These are phyloP conservation scores for Verbascum thapsus DNA, from an alignment of 257 asterid species.

Conservation along the genomic window DNA sequence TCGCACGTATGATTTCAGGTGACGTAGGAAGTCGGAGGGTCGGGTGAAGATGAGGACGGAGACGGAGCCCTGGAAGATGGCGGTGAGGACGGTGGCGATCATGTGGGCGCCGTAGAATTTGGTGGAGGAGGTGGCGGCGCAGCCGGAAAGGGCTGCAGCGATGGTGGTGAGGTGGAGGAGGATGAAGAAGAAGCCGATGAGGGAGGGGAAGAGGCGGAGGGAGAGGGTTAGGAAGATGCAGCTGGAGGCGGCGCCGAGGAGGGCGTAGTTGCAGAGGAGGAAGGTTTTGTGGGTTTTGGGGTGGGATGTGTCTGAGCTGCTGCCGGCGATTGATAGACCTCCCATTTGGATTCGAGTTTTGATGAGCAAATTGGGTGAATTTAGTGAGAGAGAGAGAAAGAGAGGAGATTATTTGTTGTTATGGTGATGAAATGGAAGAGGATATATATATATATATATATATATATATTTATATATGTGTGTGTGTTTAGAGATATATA, in stretches of 20 bases:
- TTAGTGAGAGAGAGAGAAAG: slow-evolving; percentile 20
- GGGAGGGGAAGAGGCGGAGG: background rate
- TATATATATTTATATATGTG: background rate
- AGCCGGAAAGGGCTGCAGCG: slow-evolving; percentile 61
- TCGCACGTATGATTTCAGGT: slow-evolving; percentile 74
- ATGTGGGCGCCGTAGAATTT: slow-evolving; percentile 88
- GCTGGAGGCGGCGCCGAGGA: slow-evolving; percentile 72
- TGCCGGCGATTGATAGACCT: slow-evolving; percentile 34
- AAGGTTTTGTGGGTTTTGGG: slow-evolving; percentile 52
- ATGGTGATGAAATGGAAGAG: slow-evolving; percentile 18
- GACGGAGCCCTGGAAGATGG: slow-evolving; percentile 88
- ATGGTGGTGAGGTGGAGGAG: slow-evolving; percentile 79
- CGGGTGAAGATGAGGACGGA: slow-evolving; percentile 82
- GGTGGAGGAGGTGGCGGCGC: slow-evolving; percentile 64
- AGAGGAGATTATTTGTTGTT: background rate
- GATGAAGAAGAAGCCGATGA: slow-evolving; percentile 53
- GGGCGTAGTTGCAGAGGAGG: slow-evolving; percentile 53
- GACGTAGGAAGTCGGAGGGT: slow-evolving; percentile 69
- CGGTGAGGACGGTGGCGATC: slow-evolving; percentile 83
- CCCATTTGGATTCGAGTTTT: slow-evolving; percentile 23
- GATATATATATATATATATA: slow-evolving; percentile 6
- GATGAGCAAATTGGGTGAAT: too few relatives aligned
- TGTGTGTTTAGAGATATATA: background rate
- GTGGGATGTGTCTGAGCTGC: slow-evolving; percentile 27
- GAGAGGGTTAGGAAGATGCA: slow-evolving; percentile 62